phyloP scores from a whole-genome alignment of 371 early-diverging fungal genomes.

The Globomyces sp. region DNA sequence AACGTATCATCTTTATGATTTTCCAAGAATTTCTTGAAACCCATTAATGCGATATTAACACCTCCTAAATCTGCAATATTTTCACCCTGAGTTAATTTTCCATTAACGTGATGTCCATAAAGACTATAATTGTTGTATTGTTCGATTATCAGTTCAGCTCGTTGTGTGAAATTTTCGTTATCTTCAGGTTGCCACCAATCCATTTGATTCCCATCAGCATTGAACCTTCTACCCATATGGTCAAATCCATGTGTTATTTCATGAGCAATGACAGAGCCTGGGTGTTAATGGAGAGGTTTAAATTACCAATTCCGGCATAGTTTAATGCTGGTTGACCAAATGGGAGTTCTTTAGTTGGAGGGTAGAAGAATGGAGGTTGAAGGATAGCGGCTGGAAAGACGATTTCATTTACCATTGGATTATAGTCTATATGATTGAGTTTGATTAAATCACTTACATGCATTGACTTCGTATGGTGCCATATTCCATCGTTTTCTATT shows the following conservation, averaged over 20 bases:
- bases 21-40: constrained; percentile 15
- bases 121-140: constrained; percentile 47
- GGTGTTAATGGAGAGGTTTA: too few species aligned
- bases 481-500: constrained; percentile 7
- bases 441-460: constrained; percentile 4
- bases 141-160: constrained; percentile 59
- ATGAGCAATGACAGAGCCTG: constrained; percentile 41
- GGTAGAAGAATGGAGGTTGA: constrained; percentile 29
- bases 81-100: constrained; percentile 59
- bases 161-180: constrained; percentile 50
- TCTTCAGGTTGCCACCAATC: constrained; percentile 66
- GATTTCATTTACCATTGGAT: constrained; percentile 15
- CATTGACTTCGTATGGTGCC: constrained; percentile 22
- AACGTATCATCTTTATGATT: neutral
- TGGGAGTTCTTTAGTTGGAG: neutral
- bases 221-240: constrained; percentile 54
- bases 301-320: constrained; percentile 42
- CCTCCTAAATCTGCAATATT: constrained; percentile 80
- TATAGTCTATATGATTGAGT: neutral
- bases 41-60: constrained; percentile 29
- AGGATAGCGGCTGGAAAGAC: constrained; percentile 25
- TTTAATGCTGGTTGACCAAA: constrained; percentile 19
- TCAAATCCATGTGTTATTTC: constrained; percentile 51
- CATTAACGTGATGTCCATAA: constrained; percentile 15
- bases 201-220: constrained; percentile 38